Evolutionary conservation across 495 filamentous ascomycete genomes (phyloP), one percentile per base, ranked within the genome.

Genomic region (Hypoxylon subgilvum): DNA sequence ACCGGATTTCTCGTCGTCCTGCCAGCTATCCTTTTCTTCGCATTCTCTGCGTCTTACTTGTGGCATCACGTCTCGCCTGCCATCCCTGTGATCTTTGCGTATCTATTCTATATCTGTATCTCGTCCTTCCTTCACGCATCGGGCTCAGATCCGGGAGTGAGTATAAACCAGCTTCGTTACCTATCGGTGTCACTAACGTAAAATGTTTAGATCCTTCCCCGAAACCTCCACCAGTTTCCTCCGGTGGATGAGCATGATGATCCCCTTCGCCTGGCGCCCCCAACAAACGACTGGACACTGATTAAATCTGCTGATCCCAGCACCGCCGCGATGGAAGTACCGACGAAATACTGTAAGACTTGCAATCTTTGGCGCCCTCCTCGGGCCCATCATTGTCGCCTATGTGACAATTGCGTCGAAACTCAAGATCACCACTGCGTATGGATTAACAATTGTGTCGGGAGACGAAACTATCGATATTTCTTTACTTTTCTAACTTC

Each of bases 351-450:
- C 72, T 98, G 94, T 79, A 95, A 91, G 70, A 93, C 91, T 7
- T 98, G 94, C 75, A 88, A 88, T 63, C 90, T 97, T 57, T 98
- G 94, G 94, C 89, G 94, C 1, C 94, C 94, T 30, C 92, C 92
- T 34, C 87, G 94, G 21, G 91, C 89, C 61, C 95, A 97, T 67
- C 94, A 98, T 71, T 98, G 94, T 74, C 90, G 95, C 48, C 79
- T 96, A 23, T 98, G 94, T 69, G 92, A 98, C 73, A 96, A 93
- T 68, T 98, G 94, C 69, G 84, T 98, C 38, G 94, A 98, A 70
- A 97, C 93, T 0, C 92, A 97, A 61, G 94, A 98, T 67, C 94
- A 98, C 66, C 94, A 98, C 76, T 98, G 94, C 65, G 91, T 97
- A 16, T 98, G 95, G 95, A 84, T 98, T 43, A 98, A 98, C 74